Percentiles rank a stretch among this genome's conserved stretches.
phyloP scores from a whole-genome alignment of 257 asterid species.

The Solanum okadae region DNA sequence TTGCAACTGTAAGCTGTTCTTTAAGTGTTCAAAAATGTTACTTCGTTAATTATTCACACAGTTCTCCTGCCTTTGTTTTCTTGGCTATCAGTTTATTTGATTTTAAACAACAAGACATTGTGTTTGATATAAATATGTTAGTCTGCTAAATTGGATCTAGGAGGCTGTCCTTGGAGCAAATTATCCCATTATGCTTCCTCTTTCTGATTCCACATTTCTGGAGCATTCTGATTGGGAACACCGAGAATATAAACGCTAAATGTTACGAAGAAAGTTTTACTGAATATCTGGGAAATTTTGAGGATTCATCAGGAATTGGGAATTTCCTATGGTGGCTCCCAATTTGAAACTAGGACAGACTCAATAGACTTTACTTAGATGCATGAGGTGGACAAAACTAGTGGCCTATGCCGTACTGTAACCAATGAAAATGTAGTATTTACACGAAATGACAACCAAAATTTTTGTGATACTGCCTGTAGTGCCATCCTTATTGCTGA shows the following conservation, averaged over 20 bases:
- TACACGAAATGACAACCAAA: not conserved
- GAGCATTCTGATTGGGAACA: not conserved
- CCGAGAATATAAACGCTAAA: not conserved
- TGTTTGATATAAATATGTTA: not conserved
- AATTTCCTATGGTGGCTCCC: not conserved
- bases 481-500: not conserved
- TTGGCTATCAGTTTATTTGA: not conserved
- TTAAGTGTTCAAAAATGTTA: not conserved
- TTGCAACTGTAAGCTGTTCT: constrained; percentile 55
- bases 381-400: not conserved
- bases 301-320: not conserved
- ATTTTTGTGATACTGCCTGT: not conserved
- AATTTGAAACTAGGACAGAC: not conserved
- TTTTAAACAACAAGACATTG: not conserved
- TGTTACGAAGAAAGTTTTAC: not conserved
- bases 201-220: not conserved
- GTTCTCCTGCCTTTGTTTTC: not conserved
- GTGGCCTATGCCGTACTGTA: not conserved
- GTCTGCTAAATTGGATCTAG: not conserved
- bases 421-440: not conserved
- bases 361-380: not conserved
- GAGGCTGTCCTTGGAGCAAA: not conserved
- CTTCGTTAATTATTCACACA: not conserved
- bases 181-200: not conserved
- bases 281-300: not conserved